These are phyloP conservation scores for Botryosphaeria dothidea DNA, from an alignment of 2,329 filamentous ascomycete genomes.

Conservation along the genomic window DNA sequence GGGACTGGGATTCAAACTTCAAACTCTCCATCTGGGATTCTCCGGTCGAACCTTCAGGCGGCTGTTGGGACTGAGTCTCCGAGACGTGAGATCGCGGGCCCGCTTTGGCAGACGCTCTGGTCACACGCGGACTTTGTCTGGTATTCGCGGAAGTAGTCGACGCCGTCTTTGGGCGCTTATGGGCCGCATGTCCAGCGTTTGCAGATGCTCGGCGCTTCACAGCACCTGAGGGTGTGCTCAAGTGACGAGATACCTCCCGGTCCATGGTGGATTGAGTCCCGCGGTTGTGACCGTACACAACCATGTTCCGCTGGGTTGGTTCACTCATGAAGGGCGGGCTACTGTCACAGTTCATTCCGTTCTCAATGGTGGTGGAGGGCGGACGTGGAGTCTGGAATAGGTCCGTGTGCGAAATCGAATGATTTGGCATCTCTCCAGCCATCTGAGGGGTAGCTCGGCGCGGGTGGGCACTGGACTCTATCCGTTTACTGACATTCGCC, in stretches of 20 bases:
- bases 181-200: not conserved
- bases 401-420: not conserved
- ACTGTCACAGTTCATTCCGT: not conserved
- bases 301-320: not conserved
- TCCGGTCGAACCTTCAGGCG: not conserved
- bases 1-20: not conserved
- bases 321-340: not conserved
- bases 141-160: not conserved
- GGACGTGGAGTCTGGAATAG: not conserved
- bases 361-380: not conserved
- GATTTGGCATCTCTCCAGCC: not conserved
- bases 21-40: too few species aligned
- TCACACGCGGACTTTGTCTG: not conserved
- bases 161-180: not conserved
- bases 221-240: not conserved
- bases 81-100: not conserved
- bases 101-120: not conserved
- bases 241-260: not conserved
- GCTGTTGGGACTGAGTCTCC: not conserved
- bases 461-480: not conserved
- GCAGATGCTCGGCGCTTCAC: not conserved
- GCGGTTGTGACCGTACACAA: not conserved
- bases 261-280: not conserved
- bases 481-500: not conserved
- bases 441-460: not conserved